Conservation (phyloP, 305 asterid species). For the Fraxinus ornus region DNA sequence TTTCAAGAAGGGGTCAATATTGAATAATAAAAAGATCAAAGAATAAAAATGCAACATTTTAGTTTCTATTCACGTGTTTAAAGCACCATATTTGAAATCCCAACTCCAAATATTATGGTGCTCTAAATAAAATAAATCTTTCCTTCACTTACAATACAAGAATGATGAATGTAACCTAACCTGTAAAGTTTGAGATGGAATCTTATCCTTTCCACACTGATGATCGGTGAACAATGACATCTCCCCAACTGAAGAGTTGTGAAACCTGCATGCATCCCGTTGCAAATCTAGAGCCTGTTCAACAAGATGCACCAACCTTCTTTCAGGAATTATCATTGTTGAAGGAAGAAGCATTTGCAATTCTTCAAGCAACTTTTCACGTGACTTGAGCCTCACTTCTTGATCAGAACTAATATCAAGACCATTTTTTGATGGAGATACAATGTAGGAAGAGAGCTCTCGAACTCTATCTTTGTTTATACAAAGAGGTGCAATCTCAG, state of each 20-base stretch:
- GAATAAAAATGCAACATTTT: not conserved
- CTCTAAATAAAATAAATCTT: not conserved
- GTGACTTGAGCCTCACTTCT: conserved; percentile 46
- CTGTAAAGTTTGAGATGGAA: conserved; percentile 84
- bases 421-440: conserved; percentile 44
- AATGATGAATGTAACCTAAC: conserved; percentile 31
- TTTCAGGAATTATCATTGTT: conserved; percentile 69
- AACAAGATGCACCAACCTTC: conserved; percentile 77
- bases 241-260: conserved; percentile 60
- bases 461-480: conserved; percentile 53
- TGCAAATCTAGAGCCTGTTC: conserved; percentile 87
- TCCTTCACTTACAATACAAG: not conserved
- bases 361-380: conserved; percentile 64
- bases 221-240: conserved; percentile 79
- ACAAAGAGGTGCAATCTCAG: conserved; percentile 67
- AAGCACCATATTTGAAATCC: not conserved
- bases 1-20: not conserved
- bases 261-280: conserved; percentile 69
- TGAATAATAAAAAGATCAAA: conserved; percentile 3
- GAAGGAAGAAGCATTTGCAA: conserved; percentile 78
- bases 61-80: not conserved
- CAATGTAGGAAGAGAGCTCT: conserved; percentile 62
- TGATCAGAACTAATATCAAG: conserved; percentile 36
- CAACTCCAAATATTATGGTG: not conserved
- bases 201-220: conserved; percentile 70